phyloP scores from a whole-genome alignment of 441 rosid species.

The Euphorbia schlechtendalii region DNA sequence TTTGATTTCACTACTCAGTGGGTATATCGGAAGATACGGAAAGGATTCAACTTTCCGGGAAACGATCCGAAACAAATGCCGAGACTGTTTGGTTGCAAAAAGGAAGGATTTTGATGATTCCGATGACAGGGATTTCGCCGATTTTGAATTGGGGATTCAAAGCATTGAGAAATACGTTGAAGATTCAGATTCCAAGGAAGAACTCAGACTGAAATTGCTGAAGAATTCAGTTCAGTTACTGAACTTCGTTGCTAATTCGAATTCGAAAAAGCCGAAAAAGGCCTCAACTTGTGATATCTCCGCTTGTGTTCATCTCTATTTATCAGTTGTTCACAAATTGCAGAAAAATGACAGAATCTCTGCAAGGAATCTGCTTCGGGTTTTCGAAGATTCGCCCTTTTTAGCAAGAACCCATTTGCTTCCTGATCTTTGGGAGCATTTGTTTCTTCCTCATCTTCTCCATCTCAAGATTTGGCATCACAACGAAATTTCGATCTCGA shows the following conservation, averaged over 20 bases:
- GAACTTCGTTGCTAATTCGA: conserved; percentile 38
- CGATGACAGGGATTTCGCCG: conserved; percentile 21
- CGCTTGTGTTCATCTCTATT: conserved; percentile 51
- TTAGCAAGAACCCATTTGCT: conserved; percentile 53
- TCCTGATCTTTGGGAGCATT: conserved; percentile 63
- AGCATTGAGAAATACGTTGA: conserved; percentile 34
- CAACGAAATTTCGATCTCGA: conserved; percentile 38
- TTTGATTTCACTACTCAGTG: conserved; percentile 44
- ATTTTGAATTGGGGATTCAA: conserved; percentile 36
- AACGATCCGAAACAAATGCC: conserved; percentile 33
- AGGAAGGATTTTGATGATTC: conserved; percentile 12
- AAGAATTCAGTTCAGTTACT: conserved; percentile 33
- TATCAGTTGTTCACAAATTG: conserved; percentile 46
- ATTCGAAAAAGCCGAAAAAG: conserved; percentile 29
- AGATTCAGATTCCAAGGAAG: conserved; percentile 20
- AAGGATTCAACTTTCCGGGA: conserved; percentile 37
- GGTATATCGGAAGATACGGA: conserved; percentile 39
- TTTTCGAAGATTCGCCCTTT: conserved; percentile 46
- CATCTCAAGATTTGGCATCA: conserved; percentile 59
- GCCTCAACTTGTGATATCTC: conserved; percentile 45
- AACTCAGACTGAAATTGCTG: conserved; percentile 21
- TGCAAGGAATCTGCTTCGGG: conserved; percentile 48
- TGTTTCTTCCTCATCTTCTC: conserved; percentile 62
- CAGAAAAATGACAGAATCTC: conserved; percentile 48
- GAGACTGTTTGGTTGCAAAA: conserved; percentile 27